phyloP scores from a whole-genome alignment of 768 basidiomycete species.

The Mycena rebaudengoi region DNA sequence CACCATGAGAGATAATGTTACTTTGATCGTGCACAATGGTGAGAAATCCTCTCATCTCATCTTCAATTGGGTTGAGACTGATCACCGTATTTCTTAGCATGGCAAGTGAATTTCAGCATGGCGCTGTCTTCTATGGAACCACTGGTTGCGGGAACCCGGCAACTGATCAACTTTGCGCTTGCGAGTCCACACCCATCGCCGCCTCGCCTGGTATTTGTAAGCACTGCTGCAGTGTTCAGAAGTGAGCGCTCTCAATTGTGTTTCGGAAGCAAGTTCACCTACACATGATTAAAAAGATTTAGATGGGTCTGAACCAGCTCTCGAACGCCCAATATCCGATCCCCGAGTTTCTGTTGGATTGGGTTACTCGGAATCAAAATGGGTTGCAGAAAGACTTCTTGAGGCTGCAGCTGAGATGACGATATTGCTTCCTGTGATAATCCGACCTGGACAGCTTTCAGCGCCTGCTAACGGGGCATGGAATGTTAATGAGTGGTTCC shows the following conservation, averaged over 20 bases:
- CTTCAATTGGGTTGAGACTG: background rate
- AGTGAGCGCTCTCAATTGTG: conserved; percentile 27
- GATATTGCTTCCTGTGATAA: conserved; percentile 38
- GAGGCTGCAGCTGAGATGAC: conserved; percentile 37
- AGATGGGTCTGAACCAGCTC: conserved; percentile 26
- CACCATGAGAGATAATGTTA: conserved; percentile 24
- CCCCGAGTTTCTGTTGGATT: conserved; percentile 38
- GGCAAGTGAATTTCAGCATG: conserved; percentile 46
- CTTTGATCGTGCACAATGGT: conserved; percentile 44
- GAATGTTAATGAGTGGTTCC: conserved; percentile 3
- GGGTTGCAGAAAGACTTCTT: conserved; percentile 48
- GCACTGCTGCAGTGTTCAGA: conserved; percentile 38
- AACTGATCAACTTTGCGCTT: conserved; percentile 44
- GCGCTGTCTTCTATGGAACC: conserved; percentile 42
- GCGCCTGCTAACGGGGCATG: conserved; percentile 10
- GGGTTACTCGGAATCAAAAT: conserved; percentile 52
- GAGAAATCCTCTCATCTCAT: too few species aligned
- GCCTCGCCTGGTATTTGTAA: conserved; percentile 42
- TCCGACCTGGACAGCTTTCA: conserved; percentile 54
- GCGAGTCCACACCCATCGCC: conserved; percentile 30
- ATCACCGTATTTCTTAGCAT: conserved; percentile 31
- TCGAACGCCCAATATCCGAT: conserved; percentile 35
- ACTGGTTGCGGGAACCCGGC: conserved; percentile 35
- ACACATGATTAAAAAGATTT: conserved; percentile 8
- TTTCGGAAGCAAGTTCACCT: background rate